phyloP scores from a whole-genome alignment of 2,329 filamentous ascomycete species.

The Intubia oerlemansii region DNA sequence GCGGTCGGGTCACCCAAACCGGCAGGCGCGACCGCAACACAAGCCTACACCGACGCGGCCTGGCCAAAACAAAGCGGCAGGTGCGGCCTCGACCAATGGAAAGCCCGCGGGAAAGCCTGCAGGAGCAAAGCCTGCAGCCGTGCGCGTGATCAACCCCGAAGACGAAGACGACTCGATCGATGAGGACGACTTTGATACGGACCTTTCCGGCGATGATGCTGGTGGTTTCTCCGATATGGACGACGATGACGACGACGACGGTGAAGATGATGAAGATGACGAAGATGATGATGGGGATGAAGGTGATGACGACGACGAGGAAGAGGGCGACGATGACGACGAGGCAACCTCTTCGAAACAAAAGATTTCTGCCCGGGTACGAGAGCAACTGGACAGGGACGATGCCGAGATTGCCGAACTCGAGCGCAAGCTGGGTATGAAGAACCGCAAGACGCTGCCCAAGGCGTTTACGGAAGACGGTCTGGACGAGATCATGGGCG shows the following conservation, averaged over 20 bases:
- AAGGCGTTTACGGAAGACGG: slow-evolving; percentile 66
- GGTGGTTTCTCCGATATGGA: no score
- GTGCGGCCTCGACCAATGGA: background rate
- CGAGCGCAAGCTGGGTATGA: slow-evolving; percentile 74
- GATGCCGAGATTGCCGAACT: slow-evolving; percentile 74
- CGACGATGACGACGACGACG: slow-evolving; percentile 10
- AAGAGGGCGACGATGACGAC: background rate
- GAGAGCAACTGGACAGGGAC: slow-evolving; percentile 50
- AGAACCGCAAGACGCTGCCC: slow-evolving; percentile 50
- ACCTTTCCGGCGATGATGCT: slow-evolving; percentile 5
- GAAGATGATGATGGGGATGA: slow-evolving; percentile 7
- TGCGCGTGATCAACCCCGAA: slow-evolving; percentile 1
- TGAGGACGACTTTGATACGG: slow-evolving; percentile 4
- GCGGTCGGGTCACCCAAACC: slow-evolving; percentile 21
- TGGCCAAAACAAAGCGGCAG: background rate
- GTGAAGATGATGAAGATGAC: slow-evolving; percentile 6
- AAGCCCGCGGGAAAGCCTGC: background rate
- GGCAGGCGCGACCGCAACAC: background rate
- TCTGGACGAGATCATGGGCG: slow-evolving; percentile 48
- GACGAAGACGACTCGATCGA: slow-evolving; percentile 3
- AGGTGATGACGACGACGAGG: slow-evolving; percentile 10
- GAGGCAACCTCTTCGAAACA: slow-evolving; percentile 4
- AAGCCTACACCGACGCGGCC: background rate
- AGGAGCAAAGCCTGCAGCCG: no score
- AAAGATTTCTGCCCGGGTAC: slow-evolving; percentile 18